Conservation (phyloP, 2,329 filamentous ascomycete genomes). For the Aurifilum marmelostoma region DNA sequence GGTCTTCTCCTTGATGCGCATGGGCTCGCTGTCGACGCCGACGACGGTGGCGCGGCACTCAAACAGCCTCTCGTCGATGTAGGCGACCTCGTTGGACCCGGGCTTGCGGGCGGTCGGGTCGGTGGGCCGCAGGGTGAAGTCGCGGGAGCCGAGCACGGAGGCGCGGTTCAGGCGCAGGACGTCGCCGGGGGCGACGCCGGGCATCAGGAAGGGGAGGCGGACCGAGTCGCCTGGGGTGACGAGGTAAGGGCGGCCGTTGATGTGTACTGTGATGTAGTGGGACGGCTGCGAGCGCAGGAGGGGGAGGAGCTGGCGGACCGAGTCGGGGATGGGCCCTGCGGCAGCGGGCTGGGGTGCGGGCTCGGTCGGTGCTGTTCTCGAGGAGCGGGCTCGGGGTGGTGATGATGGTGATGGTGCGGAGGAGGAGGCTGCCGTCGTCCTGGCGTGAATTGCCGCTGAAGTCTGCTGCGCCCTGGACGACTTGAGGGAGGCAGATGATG, state of each 20-base stretch:
- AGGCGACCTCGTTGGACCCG: slow-evolving; percentile 67
- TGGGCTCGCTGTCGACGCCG: slow-evolving; percentile 79
- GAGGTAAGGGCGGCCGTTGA: slow-evolving; percentile 80
- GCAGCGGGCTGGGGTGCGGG: slow-evolving; percentile 38
- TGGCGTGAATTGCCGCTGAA: slow-evolving; percentile 16
- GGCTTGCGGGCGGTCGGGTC: slow-evolving; percentile 56
- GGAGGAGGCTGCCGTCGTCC: not conserved
- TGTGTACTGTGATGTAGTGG: slow-evolving; percentile 79
- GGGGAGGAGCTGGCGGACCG: slow-evolving; percentile 66
- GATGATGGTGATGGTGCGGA: not conserved
- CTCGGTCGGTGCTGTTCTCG: slow-evolving; percentile 55
- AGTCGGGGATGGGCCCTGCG: slow-evolving; percentile 52
- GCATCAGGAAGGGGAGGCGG: slow-evolving; percentile 80
- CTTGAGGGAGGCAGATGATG: not conserved
- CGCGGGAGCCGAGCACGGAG: slow-evolving; percentile 78
- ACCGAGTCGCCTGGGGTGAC: slow-evolving; percentile 75
- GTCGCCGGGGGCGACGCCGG: slow-evolving; percentile 77
- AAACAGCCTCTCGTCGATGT: slow-evolving; percentile 81
- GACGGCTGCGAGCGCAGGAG: slow-evolving; percentile 72
- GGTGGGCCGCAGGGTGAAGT: slow-evolving; percentile 70
- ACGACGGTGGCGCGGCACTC: slow-evolving; percentile 84
- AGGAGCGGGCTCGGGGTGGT: slow-evolving; percentile 36
- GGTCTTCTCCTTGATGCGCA: slow-evolving; percentile 79
- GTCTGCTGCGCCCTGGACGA: slow-evolving; percentile 19
- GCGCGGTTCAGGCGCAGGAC: slow-evolving; percentile 87